phyloP scores from a whole-genome alignment of 352 stramenopile genomes.

The Peronospora tabacina region DNA sequence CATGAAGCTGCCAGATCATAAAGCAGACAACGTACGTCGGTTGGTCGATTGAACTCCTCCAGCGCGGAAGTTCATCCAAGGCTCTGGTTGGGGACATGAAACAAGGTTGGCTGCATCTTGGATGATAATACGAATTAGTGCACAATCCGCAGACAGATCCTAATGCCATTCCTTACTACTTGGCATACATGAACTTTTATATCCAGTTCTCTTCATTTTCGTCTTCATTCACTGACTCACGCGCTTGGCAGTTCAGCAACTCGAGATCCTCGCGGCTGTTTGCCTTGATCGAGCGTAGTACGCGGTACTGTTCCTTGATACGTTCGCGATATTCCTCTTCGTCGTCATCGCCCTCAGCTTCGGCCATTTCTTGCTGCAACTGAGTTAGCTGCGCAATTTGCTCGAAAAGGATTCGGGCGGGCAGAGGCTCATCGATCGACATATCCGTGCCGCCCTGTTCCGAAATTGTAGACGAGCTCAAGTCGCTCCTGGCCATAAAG shows the following conservation, averaged over 20 bases:
- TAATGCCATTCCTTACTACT: background rate
- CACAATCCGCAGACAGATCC: background rate
- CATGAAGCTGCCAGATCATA: constrained; percentile 12
- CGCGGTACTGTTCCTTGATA: constrained; percentile 54
- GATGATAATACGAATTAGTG: background rate
- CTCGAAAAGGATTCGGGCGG: constrained; percentile 34
- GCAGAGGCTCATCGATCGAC: constrained; percentile 33
- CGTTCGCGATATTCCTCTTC: constrained; percentile 42
- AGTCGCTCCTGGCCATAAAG: constrained; percentile 18
- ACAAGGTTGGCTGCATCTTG: no score
- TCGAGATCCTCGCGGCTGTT: constrained; percentile 9
- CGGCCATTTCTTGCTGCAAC: constrained; percentile 42
- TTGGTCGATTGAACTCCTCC: constrained; percentile 1
- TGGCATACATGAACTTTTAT: constrained; percentile 1
- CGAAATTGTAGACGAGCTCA: constrained; percentile 28
- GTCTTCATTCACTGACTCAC: constrained; percentile 15
- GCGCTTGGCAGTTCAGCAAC: constrained; percentile 7
- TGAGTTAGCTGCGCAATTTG: constrained; percentile 50
- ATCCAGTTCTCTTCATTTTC: constrained; percentile 21
- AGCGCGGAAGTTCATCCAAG: no score
- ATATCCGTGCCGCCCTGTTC: constrained; percentile 10
- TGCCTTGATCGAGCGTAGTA: constrained; percentile 44
- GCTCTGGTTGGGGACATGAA: no score
- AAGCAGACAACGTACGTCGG: constrained; percentile 3
- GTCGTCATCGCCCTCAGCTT: constrained; percentile 36